A percentile compares a stretch with the other conserved stretches of the same genome.
These are phyloP conservation scores for Potentilla sterilis DNA, from an alignment of 306 rosid species.

Conservation along the genomic window DNA sequence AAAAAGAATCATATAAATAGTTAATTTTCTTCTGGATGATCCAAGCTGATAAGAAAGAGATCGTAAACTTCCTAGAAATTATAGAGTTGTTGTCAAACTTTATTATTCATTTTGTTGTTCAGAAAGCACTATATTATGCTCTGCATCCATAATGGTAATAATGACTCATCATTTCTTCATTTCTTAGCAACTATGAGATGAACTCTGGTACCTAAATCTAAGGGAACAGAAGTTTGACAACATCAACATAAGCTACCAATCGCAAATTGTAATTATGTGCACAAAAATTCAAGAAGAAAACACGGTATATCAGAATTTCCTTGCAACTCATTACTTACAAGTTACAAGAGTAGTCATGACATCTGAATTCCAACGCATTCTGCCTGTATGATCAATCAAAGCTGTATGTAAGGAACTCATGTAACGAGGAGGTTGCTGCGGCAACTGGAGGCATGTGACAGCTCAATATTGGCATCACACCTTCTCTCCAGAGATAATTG, in stretches of 20 bases:
- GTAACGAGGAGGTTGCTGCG: not conserved
- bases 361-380: not conserved
- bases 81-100: not conserved
- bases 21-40: not conserved
- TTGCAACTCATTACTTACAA: slow-evolving; percentile 4
- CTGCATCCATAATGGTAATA: not conserved
- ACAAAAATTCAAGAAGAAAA: not conserved
- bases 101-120: not conserved
- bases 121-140: not conserved
- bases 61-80: not conserved
- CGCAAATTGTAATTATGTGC: not conserved
- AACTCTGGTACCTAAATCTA: not conserved
- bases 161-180: not conserved
- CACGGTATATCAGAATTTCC: not conserved
- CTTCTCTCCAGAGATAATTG: not conserved
- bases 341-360: slow-evolving; percentile 3
- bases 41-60: not conserved
- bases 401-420: not conserved
- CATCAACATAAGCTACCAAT: not conserved
- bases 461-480: not conserved
- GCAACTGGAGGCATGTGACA: not conserved
- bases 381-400: not conserved
- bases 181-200: not conserved
- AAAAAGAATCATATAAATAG: not conserved
- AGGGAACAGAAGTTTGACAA: not conserved